Percentiles rank a stretch among this genome's conserved stretches.
These are phyloP conservation scores for Didymella sp. DNA, from an alignment of 2,329 filamentous ascomycete species.

Conservation along the genomic window DNA sequence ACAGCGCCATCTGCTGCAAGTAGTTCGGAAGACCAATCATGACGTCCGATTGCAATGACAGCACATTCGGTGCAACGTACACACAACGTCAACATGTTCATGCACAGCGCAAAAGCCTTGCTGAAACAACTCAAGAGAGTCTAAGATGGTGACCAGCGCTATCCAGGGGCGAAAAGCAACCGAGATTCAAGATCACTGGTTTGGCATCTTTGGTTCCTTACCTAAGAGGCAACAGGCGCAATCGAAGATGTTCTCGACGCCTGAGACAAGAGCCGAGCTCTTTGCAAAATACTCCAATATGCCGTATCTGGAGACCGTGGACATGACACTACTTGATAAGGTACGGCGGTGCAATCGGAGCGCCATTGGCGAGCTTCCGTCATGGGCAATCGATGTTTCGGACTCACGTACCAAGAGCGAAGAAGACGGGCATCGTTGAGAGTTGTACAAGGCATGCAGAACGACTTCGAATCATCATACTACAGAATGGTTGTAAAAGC, in stretches of 20 bases:
- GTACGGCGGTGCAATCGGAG: not conserved
- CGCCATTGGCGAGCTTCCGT: not conserved
- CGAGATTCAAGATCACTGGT: slow-evolving; percentile 15
- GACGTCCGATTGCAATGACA: not conserved
- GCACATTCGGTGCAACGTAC: not conserved
- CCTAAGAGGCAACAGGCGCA: slow-evolving; percentile 7
- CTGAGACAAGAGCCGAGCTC: not conserved
- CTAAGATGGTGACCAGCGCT: not conserved
- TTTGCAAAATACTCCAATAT: not conserved
- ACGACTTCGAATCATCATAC: not conserved
- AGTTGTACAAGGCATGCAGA: not conserved
- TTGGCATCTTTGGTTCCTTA: slow-evolving; percentile 16
- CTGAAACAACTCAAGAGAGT: not conserved
- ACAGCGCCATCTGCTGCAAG: not conserved
- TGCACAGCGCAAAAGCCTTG: not conserved
- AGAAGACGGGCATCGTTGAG: not conserved
- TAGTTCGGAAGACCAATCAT: not conserved
- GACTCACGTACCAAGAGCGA: not conserved
- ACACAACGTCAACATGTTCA: not conserved
- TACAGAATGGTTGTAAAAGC: not conserved
- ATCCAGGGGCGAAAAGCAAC: slow-evolving; percentile 11
- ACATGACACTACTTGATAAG: not conserved
- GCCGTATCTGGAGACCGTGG: not conserved
- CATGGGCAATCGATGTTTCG: not conserved
- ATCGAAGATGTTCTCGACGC: not conserved